Conservation (phyloP, 2,329 filamentous ascomycete genomes). For the Penicillium hordei region DNA sequence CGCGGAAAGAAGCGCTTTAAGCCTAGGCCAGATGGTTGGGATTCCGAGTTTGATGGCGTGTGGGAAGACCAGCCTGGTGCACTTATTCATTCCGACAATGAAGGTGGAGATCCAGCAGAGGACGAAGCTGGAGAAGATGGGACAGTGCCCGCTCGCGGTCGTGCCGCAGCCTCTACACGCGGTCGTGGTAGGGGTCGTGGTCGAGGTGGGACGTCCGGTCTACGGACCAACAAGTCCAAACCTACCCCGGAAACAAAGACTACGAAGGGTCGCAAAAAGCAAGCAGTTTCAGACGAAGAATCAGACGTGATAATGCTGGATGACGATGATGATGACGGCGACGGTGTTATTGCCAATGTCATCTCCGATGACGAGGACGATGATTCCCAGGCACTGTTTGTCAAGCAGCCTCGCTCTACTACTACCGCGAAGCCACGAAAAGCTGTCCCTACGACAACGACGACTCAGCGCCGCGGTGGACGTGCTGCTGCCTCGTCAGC, state of each 20-base stretch:
- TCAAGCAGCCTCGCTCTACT: slow-evolving; percentile 36
- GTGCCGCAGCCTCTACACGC: slow-evolving; percentile 42
- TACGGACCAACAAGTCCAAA: slow-evolving; percentile 33
- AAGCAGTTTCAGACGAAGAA: slow-evolving; percentile 40
- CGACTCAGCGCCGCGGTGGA: slow-evolving; percentile 26
- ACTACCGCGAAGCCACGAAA: slow-evolving; percentile 29
- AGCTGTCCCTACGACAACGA: slow-evolving; percentile 15
- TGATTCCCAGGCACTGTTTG: slow-evolving; percentile 44
- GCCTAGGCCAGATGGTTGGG: slow-evolving; percentile 77
- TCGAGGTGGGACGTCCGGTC: slow-evolving; percentile 43
- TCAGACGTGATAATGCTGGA: slow-evolving; percentile 44
- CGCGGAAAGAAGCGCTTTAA: slow-evolving; percentile 61
- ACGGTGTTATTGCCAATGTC: slow-evolving; percentile 29
- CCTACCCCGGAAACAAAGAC: slow-evolving; percentile 28
- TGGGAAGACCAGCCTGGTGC: slow-evolving; percentile 81
- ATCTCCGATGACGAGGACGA: slow-evolving; percentile 34
- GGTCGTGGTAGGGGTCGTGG: slow-evolving; percentile 51
- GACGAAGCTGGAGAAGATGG: slow-evolving; percentile 52
- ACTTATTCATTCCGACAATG: slow-evolving; percentile 53
- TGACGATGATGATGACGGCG: slow-evolving; percentile 32
- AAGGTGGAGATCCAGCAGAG: slow-evolving; percentile 49
- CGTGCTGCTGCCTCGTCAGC: slow-evolving; percentile 35
- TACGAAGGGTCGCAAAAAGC: slow-evolving; percentile 31
- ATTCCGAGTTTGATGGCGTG: slow-evolving; percentile 81
- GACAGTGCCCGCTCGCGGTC: slow-evolving; percentile 32